Evolutionary conservation across 2,329 filamentous ascomycete species (phyloP), one percentile per base, ranked within the genome.

Genomic region (Alternaria sp.): DNA sequence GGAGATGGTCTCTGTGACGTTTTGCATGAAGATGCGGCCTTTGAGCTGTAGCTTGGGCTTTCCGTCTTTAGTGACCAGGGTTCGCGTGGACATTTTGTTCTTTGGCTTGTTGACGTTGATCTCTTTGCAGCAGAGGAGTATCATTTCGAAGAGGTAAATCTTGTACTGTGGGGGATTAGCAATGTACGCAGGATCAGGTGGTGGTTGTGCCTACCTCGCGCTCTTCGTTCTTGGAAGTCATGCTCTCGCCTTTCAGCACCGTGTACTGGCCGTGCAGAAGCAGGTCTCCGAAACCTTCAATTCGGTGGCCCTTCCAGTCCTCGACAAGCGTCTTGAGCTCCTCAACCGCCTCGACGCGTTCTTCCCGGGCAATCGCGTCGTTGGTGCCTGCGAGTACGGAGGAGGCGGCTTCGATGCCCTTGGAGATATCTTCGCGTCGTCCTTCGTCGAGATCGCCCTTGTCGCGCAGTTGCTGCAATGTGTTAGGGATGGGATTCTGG

Each of bases 1-100:
- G 17, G 91, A 94, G 45, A 97, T 85, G n/a, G 97, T 90, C 79
- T 97, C 93, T 43, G 94, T 98, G 58, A 99, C 95, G 76, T 99
- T 99, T 71, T 94, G 93, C 94, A 99, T 98, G 82, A 97, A 98
- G 73, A 99, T 99, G 55, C 96, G 89, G 43, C 96, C 96, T 81
- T 99, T 99, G 28, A 99, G 86, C 80, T 97, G 94, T 65, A 98
- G 85, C 70, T 87, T 88, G 26, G 85, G 83, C 81, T 95, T 97
- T 45, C 91, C 91, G 73, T 88, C 91, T 77, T 88, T 90, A 79
- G 89, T 92, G 61, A 88, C 86, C 15, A 84, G 75, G 17, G 84
- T 90, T 77, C 93, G 95, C 59, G 93, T 92, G 61, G 86, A 85
- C 69, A 88, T 82, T 70, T 88, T 88, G 65, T 89, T 88, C 77